Conservation (phyloP, 2,329 filamentous ascomycete genomes). For the Aspergillus brunneoviolaceus region DNA sequence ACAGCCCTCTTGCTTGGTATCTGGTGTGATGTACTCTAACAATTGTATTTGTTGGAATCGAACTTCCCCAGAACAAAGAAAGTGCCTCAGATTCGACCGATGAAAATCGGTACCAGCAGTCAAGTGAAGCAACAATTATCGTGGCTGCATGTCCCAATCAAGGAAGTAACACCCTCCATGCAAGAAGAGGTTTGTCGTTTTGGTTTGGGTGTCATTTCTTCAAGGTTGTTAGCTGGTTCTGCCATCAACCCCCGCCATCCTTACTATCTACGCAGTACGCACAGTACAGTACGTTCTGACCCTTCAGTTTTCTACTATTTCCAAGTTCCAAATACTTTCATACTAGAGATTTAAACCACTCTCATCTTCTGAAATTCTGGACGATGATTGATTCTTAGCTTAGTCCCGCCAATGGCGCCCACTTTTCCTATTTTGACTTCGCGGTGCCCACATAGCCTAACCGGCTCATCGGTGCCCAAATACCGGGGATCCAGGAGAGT, state of each 20-base stretch:
- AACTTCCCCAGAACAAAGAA: background rate
- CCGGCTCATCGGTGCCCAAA: constrained; percentile 8
- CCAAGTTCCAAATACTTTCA: too few relatives aligned
- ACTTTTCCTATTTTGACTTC: background rate
- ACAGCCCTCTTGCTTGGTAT: background rate
- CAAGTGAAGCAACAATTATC: background rate
- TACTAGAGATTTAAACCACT: too few relatives aligned
- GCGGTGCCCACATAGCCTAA: constrained; percentile 3
- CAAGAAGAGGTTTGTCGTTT: too few relatives aligned
- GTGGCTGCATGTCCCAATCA: background rate
- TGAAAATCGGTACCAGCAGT: background rate
- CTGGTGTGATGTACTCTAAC: background rate
- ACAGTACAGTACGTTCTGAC: too few relatives aligned
- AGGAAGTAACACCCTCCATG: background rate
- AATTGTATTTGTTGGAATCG: background rate
- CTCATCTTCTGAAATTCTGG: too few relatives aligned
- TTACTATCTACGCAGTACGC: too few relatives aligned
- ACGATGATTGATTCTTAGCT: too few relatives aligned
- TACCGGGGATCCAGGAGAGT: constrained; percentile 4
- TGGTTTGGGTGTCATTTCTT: too few relatives aligned
- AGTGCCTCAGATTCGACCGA: background rate
- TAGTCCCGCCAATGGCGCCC: background rate
- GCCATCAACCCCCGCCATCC: background rate
- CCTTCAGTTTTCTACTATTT: too few relatives aligned
- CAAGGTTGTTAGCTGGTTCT: background rate